A percentile compares a stretch with the other conserved stretches of the same genome.
phyloP scores from a whole-genome alignment of 1,139 yeast species.

The Pichia terricola region DNA sequence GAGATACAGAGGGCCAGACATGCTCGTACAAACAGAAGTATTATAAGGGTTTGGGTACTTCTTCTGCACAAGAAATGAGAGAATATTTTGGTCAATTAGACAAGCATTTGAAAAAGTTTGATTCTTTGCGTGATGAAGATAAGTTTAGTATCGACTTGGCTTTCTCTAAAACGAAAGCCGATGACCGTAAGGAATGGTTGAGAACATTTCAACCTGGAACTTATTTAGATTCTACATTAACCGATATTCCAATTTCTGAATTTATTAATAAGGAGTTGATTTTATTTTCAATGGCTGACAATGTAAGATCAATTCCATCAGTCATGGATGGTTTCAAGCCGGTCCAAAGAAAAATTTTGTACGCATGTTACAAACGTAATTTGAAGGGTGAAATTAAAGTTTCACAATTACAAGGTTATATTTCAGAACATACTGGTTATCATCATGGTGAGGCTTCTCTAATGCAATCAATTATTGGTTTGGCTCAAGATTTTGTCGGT shows the following conservation, averaged over 20 bases:
- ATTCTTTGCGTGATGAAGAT: conserved; percentile 74
- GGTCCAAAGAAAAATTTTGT: conserved; percentile 90
- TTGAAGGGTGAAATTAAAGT: conserved; percentile 75
- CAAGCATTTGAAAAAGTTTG: conserved; percentile 78
- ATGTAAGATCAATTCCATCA: conserved; percentile 89
- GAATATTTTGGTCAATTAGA: conserved; percentile 85
- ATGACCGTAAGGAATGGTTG: conserved; percentile 96
- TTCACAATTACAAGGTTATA: conserved; percentile 84
- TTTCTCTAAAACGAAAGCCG: conserved; percentile 91
- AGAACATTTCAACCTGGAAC: conserved; percentile 88
- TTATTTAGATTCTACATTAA: conserved; percentile 72
- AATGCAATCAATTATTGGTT: conserved; percentile 80
- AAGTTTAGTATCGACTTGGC: conserved; percentile 82
- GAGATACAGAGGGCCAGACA: conserved; percentile 67
- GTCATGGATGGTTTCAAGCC: conserved; percentile 95
- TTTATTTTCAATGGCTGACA: conserved; percentile 93
- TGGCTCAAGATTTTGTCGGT: conserved; percentile 94
- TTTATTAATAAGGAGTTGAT: conserved; percentile 93
- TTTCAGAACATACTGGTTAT: conserved; percentile 83
- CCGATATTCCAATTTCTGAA: conserved; percentile 79
- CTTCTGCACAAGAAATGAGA: conserved; percentile 70
- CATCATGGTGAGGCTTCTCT: conserved; percentile 93
- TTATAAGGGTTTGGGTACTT: conserved; percentile 98
- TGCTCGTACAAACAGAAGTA: conserved; percentile 91
- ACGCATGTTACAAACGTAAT: conserved; percentile 80